phyloP scores from a whole-genome alignment of 2,329 filamentous ascomycete species.

The Monosporascus sp. region DNA sequence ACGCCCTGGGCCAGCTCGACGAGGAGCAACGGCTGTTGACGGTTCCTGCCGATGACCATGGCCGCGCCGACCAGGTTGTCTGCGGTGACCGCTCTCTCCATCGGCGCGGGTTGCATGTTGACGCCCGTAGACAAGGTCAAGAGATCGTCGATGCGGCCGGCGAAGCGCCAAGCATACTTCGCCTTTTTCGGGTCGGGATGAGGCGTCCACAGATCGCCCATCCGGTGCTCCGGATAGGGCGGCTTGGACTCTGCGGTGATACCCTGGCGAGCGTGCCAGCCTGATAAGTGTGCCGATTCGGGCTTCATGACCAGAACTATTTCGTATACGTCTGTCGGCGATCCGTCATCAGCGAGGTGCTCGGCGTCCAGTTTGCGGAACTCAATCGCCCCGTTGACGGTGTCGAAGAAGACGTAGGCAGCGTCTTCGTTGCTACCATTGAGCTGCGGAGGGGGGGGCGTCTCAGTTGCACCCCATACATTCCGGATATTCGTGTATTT shows the following conservation, averaged over 20 bases:
- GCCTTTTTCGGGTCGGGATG: conserved; percentile 16
- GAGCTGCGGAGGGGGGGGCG: conserved; percentile 8
- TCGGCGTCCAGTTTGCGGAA: conserved; percentile 11
- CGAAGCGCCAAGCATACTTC: conserved; percentile 13
- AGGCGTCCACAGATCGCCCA: conserved; percentile 18
- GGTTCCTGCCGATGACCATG: conserved; percentile 12
- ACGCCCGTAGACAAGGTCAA: conserved; percentile 15
- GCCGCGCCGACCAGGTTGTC: conserved; percentile 5
- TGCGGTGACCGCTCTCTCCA: conserved; percentile 10
- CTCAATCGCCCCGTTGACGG: conserved; percentile 8
- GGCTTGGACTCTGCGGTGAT: conserved; percentile 5
- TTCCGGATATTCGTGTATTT: conserved; percentile 12
- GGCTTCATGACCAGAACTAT: conserved; percentile 10
- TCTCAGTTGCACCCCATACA: conserved; percentile 13
- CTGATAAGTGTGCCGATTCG: conserved; percentile 7
- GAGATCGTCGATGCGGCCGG: conserved; percentile 20
- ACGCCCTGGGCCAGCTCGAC: conserved; percentile 7
- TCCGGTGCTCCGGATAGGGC: conserved; percentile 8
- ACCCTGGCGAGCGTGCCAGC: conserved; percentile 8
- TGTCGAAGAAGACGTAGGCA: conserved; percentile 14
- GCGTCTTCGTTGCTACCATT: conserved; percentile 10
- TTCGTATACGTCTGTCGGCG: conserved; percentile 10
- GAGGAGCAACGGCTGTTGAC: conserved; percentile 13
- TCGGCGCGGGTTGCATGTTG: conserved; percentile 12
- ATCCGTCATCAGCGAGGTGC: conserved; percentile 6